Conservation (phyloP, 2,329 filamentous ascomycete species). For the Hymenoscyphus salicellus region DNA sequence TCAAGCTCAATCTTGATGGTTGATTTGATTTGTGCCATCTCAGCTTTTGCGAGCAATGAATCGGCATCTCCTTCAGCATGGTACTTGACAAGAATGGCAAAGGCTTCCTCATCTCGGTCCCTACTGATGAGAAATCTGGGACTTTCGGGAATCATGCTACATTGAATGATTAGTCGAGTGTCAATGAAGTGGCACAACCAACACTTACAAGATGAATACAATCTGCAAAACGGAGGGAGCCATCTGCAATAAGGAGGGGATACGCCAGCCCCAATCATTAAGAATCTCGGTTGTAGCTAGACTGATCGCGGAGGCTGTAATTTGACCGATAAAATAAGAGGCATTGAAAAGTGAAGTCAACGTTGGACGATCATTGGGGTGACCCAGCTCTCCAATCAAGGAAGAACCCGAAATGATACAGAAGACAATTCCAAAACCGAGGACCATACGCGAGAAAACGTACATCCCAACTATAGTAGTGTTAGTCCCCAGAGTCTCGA, state of each 20-base stretch:
- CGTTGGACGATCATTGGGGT: constrained; percentile 52
- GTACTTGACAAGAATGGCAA: constrained; percentile 49
- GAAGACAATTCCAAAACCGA: constrained; percentile 52
- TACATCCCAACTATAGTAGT: constrained; percentile 46
- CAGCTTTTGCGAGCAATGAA: constrained; percentile 54
- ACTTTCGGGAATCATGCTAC: constrained; percentile 50
- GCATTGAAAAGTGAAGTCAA: constrained; percentile 55
- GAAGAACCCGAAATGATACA: constrained; percentile 51
- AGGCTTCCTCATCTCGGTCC: constrained; percentile 55
- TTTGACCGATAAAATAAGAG: constrained; percentile 49
- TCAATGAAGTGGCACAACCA: not conserved
- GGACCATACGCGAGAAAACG: constrained; percentile 50
- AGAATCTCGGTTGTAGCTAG: constrained; percentile 45
- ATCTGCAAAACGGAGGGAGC: constrained; percentile 27
- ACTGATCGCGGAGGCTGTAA: constrained; percentile 43
- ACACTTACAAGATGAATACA: constrained; percentile 26
- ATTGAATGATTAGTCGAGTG: constrained; percentile 6
- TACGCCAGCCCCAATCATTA: constrained; percentile 41
- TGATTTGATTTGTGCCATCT: constrained; percentile 57
- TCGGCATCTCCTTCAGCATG: constrained; percentile 51
- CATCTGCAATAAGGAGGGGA: constrained; percentile 43
- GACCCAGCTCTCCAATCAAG: constrained; percentile 52
- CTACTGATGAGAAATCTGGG: constrained; percentile 56
- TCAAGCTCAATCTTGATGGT: constrained; percentile 55
- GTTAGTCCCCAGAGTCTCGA: constrained; percentile 31